Conservation (phyloP, 148 eudicot species). For the Camellia japonica region DNA sequence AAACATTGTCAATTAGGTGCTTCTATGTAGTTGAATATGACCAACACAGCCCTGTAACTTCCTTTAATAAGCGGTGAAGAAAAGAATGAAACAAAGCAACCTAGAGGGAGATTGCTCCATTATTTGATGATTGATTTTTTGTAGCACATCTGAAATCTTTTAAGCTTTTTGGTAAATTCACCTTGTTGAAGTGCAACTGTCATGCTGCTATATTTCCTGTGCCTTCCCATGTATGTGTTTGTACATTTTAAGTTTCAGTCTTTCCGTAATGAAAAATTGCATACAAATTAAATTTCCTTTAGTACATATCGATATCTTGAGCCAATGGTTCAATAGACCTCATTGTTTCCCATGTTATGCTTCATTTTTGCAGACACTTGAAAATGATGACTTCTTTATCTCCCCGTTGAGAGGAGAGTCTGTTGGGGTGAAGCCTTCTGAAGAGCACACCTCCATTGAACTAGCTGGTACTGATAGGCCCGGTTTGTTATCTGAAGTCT, state of each 20-base stretch:
- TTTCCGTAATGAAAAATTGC: background rate
- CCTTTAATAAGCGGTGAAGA: background rate
- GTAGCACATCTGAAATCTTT: background rate
- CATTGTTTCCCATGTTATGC: background rate
- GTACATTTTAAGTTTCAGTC: background rate
- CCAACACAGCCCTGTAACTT: background rate
- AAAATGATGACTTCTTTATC: slow-evolving; percentile 50
- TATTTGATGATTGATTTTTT: background rate
- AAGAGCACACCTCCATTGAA: slow-evolving; percentile 75
- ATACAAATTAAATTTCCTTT: background rate
- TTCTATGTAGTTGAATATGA: background rate
- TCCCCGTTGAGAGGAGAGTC: slow-evolving; percentile 53
- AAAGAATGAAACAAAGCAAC: background rate
- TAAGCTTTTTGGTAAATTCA: no score
- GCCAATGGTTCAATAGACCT: background rate
- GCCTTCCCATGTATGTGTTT: background rate
- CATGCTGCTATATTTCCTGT: background rate
- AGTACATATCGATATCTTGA: background rate
- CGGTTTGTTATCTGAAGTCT: slow-evolving; percentile 74
- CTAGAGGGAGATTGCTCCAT: background rate
- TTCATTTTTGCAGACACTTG: slow-evolving; percentile 47
- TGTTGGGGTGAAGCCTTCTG: slow-evolving; percentile 76
- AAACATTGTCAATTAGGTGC: background rate
- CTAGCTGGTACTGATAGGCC: slow-evolving; percentile 80
- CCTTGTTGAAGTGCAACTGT: background rate